phyloP scores from a whole-genome alignment of 352 stramenopile genomes.

The Peronospora belbahrii region DNA sequence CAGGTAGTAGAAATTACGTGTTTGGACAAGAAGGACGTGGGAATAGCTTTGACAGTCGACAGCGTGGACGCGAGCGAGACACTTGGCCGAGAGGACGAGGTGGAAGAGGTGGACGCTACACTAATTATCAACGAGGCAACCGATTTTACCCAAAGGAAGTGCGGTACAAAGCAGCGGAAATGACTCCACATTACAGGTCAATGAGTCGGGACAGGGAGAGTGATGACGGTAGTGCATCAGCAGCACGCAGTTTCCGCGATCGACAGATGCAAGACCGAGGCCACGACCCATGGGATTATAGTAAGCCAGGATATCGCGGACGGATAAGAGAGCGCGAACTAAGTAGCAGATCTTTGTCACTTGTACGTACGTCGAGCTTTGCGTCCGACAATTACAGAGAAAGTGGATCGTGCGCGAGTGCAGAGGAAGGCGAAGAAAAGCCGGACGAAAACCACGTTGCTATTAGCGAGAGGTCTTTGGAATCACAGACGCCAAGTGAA shows the following conservation, averaged over 20 bases:
- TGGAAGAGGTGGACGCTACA: constrained; percentile 16
- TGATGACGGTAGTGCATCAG: constrained; percentile 15
- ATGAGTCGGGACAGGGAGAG: constrained; percentile 37
- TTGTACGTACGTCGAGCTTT: constrained; percentile 23
- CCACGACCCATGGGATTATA: constrained; percentile 11
- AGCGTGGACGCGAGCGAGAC: constrained; percentile 32
- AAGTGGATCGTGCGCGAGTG: constrained; percentile 21
- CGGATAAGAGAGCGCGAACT: constrained; percentile 8
- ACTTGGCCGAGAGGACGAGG: constrained; percentile 20
- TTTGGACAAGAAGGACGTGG: constrained; percentile 15
- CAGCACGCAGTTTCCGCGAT: constrained; percentile 26
- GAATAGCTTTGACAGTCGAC: constrained; percentile 26
- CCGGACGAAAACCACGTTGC: constrained; percentile 18
- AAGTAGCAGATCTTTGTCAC: constrained; percentile 20
- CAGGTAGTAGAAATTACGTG: constrained; percentile 19
- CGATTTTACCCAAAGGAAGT: constrained; percentile 42
- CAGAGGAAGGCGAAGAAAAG: constrained; percentile 40
- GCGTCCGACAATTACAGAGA: constrained; percentile 24
- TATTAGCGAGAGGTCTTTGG: constrained; percentile 17
- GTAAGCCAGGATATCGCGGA: constrained; percentile 21
- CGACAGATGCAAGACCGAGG: constrained; percentile 31
- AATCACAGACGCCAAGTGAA: constrained; percentile 24
- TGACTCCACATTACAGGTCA: constrained; percentile 26
- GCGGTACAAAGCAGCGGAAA: constrained; percentile 18
- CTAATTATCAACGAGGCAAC: constrained; percentile 18